Evolutionary conservation across 1,139 yeast genomes (phyloP).

Genomic region (Tardiomyces depauwii): DNA sequence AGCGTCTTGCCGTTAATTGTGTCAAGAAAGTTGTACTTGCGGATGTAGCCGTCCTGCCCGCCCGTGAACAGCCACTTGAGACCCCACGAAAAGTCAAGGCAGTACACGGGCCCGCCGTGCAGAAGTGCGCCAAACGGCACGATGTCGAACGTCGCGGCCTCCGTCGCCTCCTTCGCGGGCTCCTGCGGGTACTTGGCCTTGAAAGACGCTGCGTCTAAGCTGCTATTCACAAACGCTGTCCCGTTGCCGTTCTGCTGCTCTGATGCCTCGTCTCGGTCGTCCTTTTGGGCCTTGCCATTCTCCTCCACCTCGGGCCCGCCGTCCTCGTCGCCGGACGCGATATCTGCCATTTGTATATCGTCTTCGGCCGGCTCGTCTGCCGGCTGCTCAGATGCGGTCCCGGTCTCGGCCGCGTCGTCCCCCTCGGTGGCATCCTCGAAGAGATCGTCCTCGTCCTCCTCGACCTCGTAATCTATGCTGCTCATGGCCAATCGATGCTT

Average conservation of each 20-base stretch:
- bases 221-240: slow-evolving; percentile 2
- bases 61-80: slow-evolving; percentile 88
- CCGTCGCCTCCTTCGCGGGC: slow-evolving; percentile 6
- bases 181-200: slow-evolving; percentile 14
- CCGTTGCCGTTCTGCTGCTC: slow-evolving; percentile 4
- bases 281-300: slow-evolving; percentile 14
- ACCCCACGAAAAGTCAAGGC: slow-evolving; percentile 70
- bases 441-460: slow-evolving; percentile 20
- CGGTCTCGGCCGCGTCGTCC: slow-evolving; percentile 10
- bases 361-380: slow-evolving; percentile 12
- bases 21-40: slow-evolving; percentile 78
- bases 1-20: slow-evolving; percentile 87
- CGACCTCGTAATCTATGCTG: slow-evolving; percentile 13
- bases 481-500: background rate
- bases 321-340: slow-evolving; percentile 8
- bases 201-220: slow-evolving; percentile 8
- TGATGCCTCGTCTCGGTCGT: slow-evolving; percentile 15
- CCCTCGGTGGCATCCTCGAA: slow-evolving; percentile 19
- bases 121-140: slow-evolving; percentile 33
- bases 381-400: slow-evolving; percentile 8
- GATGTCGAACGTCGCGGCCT: slow-evolving; percentile 23
- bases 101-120: slow-evolving; percentile 42
- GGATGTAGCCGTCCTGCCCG: slow-evolving; percentile 89
- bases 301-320: slow-evolving; percentile 6
- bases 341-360: slow-evolving; percentile 14